A percentile compares a stretch with the other conserved stretches of the same genome.
These are phyloP conservation scores for Starmerella floricola DNA, from an alignment of 805 yeast genomes.

Conservation along the genomic window DNA sequence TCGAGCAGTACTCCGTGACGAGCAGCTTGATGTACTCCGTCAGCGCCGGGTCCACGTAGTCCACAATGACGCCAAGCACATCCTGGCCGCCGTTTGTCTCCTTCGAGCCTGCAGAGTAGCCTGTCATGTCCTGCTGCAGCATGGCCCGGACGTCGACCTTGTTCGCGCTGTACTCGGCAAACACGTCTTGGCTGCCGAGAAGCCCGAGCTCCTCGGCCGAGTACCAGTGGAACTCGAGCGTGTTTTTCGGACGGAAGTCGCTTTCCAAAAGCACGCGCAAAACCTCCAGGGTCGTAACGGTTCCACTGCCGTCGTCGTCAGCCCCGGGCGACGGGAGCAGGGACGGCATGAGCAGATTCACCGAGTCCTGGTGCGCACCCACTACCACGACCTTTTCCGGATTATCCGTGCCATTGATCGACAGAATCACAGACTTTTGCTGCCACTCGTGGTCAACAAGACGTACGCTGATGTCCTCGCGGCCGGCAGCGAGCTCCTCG, in stretches of 20 bases:
- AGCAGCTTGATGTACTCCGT: slow-evolving; percentile 51
- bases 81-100: slow-evolving; percentile 37
- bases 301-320: slow-evolving; percentile 88
- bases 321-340: slow-evolving; percentile 79
- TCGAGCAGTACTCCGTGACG: slow-evolving; percentile 48
- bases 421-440: slow-evolving; percentile 64
- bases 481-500: slow-evolving; percentile 26
- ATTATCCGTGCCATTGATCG: slow-evolving; percentile 34
- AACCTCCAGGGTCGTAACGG: slow-evolving; percentile 64
- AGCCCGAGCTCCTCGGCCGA: slow-evolving; percentile 92
- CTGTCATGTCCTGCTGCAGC: slow-evolving; percentile 95
- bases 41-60: slow-evolving; percentile 46
- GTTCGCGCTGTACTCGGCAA: slow-evolving; percentile 39
- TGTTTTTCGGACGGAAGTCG: slow-evolving; percentile 47
- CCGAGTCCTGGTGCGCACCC: slow-evolving; percentile 84
- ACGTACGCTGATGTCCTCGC: slow-evolving; percentile 34
- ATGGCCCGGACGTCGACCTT: slow-evolving; percentile 54
- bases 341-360: slow-evolving; percentile 59
- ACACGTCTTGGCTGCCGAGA: slow-evolving; percentile 73
- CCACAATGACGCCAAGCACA: slow-evolving; percentile 69
- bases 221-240: slow-evolving; percentile 87
- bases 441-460: slow-evolving; percentile 61
- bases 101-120: slow-evolving; percentile 42
- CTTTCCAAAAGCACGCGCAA: slow-evolving; percentile 45
- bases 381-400: slow-evolving; percentile 49